Base-by-base conservation (phyloP, 345 rosid species). In the Carallia pectinifolia region DNA sequence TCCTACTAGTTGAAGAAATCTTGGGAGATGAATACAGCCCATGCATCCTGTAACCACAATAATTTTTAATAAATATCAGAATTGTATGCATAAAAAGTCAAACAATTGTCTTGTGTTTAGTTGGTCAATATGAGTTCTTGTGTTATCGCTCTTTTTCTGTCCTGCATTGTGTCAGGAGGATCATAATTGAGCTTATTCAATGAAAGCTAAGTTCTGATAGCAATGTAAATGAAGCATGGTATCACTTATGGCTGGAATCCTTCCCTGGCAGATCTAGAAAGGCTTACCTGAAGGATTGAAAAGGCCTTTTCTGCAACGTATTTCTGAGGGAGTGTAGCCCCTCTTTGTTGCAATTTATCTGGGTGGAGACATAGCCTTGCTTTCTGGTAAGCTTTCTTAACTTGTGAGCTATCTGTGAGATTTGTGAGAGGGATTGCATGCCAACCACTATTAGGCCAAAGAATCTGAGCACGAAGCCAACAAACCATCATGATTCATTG, bases 321-420 rank as follows among this genome's bases (percentile, higher is more conserved):
- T 62, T 90, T 94, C 54, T 91, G 97, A n/a, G 70, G 76, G 2
- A 37, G 67, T 27, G 95, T 81, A 53, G 90, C 88, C 71, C 93
- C 89, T 81, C 93, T 83, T 73, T 94, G 98, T 70, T 91, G 98
- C 47, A 94, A 73, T 77, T 90, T 91, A 79, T 90, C 96, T 1
- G 98, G 98, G 76, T 94, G 98, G 72, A 94, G 91, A 72, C 98
- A 94, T 59, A 89, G 83, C 74, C 96, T 83, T 56, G 97, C 97
- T 80, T 85, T 90, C 79, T 91, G 98, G 71, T 94, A 91, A 68
- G 95, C 97, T 80, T 86, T 94, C 81, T 88, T 91, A 62, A 94
- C 96, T 29, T 88, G 91, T 58, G 91, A 81, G 64, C 90, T 85
- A 31, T 88, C 95, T 67, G 74, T 69, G 6, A 91, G 88, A 78